Percentiles rank a stretch among this genome's conserved stretches.
These are phyloP conservation scores for Tulasnella sp. DNA, from an alignment of 768 basidiomycete species.

Conservation along the genomic window DNA sequence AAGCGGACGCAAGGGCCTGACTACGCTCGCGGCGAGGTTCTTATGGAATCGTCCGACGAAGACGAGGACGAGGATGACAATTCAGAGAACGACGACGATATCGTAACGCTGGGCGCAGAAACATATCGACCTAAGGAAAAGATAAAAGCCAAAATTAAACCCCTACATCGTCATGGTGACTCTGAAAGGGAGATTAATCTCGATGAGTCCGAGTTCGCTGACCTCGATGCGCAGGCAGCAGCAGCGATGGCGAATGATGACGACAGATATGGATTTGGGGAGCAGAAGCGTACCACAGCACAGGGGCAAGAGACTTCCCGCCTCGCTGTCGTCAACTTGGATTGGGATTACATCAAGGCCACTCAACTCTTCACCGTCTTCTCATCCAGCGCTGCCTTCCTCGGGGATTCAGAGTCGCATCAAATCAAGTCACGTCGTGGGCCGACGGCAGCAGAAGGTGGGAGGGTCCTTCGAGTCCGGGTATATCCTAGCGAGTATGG, in stretches of 20 bases:
- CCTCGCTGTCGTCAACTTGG: conserved; percentile 86
- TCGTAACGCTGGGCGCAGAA: conserved; percentile 41
- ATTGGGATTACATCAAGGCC: conserved; percentile 95
- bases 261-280: conserved; percentile 29
- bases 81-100: conserved; percentile 26
- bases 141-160: conserved; percentile 27
- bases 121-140: conserved; percentile 34
- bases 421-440: conserved; percentile 21
- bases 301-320: conserved; percentile 42
- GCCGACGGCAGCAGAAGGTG: conserved; percentile 35
- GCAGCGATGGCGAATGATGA: conserved; percentile 28
- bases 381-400: conserved; percentile 66
- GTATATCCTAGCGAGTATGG: conserved; percentile 95
- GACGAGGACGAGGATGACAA: conserved; percentile 35
- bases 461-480: conserved; percentile 52
- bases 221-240: conserved; percentile 63
- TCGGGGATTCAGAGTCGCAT: conserved; percentile 27
- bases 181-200: conserved; percentile 54
- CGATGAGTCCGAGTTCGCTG: conserved; percentile 61
- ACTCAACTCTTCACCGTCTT: conserved; percentile 85
- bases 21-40: conserved; percentile 79
- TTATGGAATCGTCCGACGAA: conserved; percentile 69
- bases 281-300: conserved; percentile 21
- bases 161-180: neutral
- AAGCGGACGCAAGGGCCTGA: conserved; percentile 39